These are phyloP conservation scores for Ophiostoma himal-ulmi DNA, from an alignment of 2,329 filamentous ascomycete genomes.

Conservation along the genomic window DNA sequence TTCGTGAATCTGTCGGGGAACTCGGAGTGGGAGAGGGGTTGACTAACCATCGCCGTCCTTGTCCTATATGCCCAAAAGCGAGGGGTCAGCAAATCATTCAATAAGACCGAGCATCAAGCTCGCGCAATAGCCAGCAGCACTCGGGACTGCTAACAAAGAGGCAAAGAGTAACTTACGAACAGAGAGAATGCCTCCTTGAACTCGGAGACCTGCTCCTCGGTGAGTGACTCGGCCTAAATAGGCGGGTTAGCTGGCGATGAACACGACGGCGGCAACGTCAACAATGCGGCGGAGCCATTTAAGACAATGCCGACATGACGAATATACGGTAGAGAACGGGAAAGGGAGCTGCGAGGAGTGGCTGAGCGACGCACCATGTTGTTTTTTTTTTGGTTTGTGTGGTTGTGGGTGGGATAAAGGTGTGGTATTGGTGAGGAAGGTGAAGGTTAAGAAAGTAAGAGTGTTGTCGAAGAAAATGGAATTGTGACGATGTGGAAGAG, in stretches of 20 bases:
- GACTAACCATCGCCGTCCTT: slow-evolving; percentile 31
- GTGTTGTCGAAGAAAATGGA: slow-evolving; percentile 13
- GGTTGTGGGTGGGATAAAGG: background rate
- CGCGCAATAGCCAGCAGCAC: slow-evolving; percentile 11
- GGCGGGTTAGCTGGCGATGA: slow-evolving; percentile 11
- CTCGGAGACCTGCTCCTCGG: slow-evolving; percentile 99
- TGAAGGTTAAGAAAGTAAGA: background rate
- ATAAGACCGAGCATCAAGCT: slow-evolving; percentile 3
- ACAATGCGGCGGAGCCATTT: background rate
- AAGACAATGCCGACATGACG: background rate
- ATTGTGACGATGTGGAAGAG: slow-evolving; percentile 16
- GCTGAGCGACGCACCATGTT: slow-evolving; percentile 12
- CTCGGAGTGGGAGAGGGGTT: background rate
- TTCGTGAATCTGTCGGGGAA: background rate
- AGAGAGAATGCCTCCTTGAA: slow-evolving; percentile 99
- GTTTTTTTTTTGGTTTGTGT: slow-evolving; percentile 3
- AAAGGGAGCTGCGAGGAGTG: background rate
- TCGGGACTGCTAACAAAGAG: slow-evolving; percentile 8
- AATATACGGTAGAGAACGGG: background rate
- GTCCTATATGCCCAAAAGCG: slow-evolving; percentile 25
- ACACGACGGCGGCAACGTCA: background rate
- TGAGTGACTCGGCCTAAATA: slow-evolving; percentile 88
- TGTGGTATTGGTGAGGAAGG: background rate
- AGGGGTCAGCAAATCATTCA: slow-evolving; percentile 14
- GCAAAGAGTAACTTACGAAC: slow-evolving; percentile 66